Conservation (phyloP, 2,329 filamentous ascomycete species). For the Ophiocordyceps polyrhachis-furcata region DNA sequence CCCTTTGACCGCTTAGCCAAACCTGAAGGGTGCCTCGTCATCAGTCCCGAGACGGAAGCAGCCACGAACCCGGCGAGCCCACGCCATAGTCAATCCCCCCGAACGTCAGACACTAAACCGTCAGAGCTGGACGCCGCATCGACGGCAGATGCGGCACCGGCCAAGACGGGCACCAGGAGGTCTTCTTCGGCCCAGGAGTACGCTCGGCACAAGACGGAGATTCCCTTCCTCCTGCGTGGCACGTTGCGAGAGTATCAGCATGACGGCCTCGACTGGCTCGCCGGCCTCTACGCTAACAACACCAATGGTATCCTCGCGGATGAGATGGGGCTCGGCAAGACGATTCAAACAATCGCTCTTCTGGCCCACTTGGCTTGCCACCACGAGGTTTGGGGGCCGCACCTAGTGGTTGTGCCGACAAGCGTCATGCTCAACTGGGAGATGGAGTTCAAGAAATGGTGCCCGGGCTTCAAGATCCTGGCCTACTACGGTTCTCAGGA, state of each 20-base stretch:
- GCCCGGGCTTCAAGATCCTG: constrained; percentile 92
- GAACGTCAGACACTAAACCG: constrained; percentile 30
- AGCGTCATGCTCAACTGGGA: constrained; percentile 99
- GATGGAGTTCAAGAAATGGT: constrained; percentile 99
- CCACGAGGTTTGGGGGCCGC: constrained; percentile 85
- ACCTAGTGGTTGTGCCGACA: constrained; percentile 88
- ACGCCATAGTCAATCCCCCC: constrained; percentile 27
- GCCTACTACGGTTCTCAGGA: constrained; percentile 93
- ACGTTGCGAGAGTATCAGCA: constrained; percentile 92
- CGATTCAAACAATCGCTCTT: constrained; percentile 90
- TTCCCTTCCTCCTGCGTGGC: constrained; percentile 71
- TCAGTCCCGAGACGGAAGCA: constrained; percentile 23
- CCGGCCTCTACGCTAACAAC: constrained; percentile 74
- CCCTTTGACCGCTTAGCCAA: background rate
- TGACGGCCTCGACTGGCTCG: constrained; percentile 92
- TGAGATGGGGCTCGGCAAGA: constrained; percentile 97
- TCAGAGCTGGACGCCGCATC: constrained; percentile 27
- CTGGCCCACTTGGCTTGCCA: constrained; percentile 82
- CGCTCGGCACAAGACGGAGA: constrained; percentile 42
- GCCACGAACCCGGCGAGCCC: constrained; percentile 23
- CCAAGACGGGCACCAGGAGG: constrained; percentile 11
- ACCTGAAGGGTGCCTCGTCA: constrained; percentile 1
- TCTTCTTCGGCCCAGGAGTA: constrained; percentile 14
- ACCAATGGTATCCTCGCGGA: constrained; percentile 95
- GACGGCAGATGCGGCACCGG: constrained; percentile 16